Conservation (phyloP, 805 yeast species). For the Yarrowia sp. region DNA sequence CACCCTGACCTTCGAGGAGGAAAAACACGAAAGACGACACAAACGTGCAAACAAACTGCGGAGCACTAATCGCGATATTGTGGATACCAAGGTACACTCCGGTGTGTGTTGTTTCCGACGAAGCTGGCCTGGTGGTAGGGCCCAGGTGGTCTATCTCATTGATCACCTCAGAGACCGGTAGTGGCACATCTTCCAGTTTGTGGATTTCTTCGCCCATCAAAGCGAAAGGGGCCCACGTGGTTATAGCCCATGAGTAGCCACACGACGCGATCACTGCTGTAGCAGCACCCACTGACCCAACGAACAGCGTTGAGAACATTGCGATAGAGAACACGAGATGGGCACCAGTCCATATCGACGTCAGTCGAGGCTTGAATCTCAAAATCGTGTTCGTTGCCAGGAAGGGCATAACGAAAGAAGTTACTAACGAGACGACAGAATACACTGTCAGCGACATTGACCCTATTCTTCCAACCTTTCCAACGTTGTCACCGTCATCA, state of each 20-base stretch:
- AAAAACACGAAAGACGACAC: conserved; percentile 51
- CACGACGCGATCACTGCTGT: conserved; percentile 59
- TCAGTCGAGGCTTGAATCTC: conserved; percentile 10
- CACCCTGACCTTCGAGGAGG: conserved; percentile 43
- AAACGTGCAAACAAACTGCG: conserved; percentile 53
- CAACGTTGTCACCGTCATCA: conserved; percentile 48
- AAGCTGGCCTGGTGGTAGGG: neutral
- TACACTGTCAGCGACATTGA: conserved; percentile 51
- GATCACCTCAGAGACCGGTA: neutral
- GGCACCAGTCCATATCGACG: conserved; percentile 46
- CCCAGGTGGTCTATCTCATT: neutral
- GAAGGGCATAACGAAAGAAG: conserved; percentile 46
- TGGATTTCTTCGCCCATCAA: conserved; percentile 59
- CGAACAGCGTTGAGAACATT: conserved; percentile 57
- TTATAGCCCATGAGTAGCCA: conserved; percentile 72
- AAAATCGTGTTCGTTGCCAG: neutral
- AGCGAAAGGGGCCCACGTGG: conserved; percentile 74
- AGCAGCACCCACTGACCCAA: conserved; percentile 55
- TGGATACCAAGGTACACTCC: conserved; percentile 53
- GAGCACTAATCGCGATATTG: conserved; percentile 52
- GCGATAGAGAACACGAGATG: conserved; percentile 62
- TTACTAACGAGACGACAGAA: conserved; percentile 57
- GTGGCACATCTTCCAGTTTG: neutral
- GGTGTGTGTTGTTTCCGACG: conserved; percentile 42
- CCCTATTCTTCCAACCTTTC: conserved; percentile 49